Conservation (phyloP, 1,284 basidiomycete genomes). For the Ceratobasidium sp. region DNA sequence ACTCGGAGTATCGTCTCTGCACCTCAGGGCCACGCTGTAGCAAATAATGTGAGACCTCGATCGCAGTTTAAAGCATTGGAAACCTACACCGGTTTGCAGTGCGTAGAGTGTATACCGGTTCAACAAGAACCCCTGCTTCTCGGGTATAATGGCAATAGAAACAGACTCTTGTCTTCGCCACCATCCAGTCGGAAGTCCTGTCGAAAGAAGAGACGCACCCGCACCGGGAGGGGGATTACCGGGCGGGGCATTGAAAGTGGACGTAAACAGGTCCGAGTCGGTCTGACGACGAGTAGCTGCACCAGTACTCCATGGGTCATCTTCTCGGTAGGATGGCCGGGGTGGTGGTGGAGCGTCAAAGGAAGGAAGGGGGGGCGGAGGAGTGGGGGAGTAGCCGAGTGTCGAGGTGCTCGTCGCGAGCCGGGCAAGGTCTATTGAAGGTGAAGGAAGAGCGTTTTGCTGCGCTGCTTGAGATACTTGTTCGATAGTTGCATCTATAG, state of each 20-base stretch:
- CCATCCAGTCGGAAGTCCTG: slow-evolving; percentile 77
- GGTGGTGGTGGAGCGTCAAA: not conserved
- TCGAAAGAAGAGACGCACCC: slow-evolving; percentile 68
- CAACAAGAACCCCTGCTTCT: slow-evolving; percentile 87
- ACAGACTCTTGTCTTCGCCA: slow-evolving; percentile 82
- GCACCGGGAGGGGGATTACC: slow-evolving; percentile 42
- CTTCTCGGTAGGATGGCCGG: slow-evolving; percentile 57
- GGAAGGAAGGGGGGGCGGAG: slow-evolving; percentile 48
- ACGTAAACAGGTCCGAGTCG: slow-evolving; percentile 23
- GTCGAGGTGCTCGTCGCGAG: slow-evolving; percentile 56
- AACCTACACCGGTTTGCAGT: slow-evolving; percentile 75
- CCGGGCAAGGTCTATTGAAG: slow-evolving; percentile 63
- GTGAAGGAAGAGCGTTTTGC: slow-evolving; percentile 73
- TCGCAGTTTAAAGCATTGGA: slow-evolving; percentile 1
- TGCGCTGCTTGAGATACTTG: slow-evolving; percentile 75
- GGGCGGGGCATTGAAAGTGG: slow-evolving; percentile 39
- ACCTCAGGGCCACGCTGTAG: slow-evolving; percentile 67
- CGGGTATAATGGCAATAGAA: slow-evolving; percentile 68
- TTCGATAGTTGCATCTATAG: slow-evolving; percentile 76
- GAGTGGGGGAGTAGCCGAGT: slow-evolving; percentile 55
- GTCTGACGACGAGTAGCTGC: slow-evolving; percentile 44
- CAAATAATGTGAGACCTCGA: not conserved
- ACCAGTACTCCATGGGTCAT: slow-evolving; percentile 70
- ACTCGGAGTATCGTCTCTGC: slow-evolving; percentile 85
- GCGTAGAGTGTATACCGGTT: slow-evolving; percentile 84